A percentile compares a stretch with the other conserved stretches of the same genome.
Conservation (phyloP, 2,329 filamentous ascomycete species). For the Microsporum canis region DNA sequence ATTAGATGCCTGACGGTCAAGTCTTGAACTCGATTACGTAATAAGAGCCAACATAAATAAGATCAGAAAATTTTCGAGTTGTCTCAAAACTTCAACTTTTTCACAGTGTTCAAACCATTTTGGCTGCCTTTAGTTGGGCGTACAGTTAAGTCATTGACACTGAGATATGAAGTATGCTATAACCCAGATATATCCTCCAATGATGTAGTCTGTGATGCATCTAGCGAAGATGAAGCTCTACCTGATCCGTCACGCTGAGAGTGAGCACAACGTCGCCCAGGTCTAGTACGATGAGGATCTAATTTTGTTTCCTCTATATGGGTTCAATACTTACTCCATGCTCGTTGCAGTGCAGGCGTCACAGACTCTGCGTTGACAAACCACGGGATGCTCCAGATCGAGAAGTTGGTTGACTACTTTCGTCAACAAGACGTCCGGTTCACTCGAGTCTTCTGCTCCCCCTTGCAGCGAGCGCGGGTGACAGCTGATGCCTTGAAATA, state of each 20-base stretch:
- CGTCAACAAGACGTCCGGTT: constrained; percentile 54
- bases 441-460: constrained; percentile 62
- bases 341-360: constrained; percentile 53
- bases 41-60: neutral
- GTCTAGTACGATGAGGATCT: constrained; percentile 16
- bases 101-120: neutral
- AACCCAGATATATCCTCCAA: neutral
- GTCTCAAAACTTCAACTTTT: neutral
- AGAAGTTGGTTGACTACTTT: constrained; percentile 56
- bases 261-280: constrained; percentile 71
- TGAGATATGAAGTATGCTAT: neutral
- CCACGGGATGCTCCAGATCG: constrained; percentile 70
- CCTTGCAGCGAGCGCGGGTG: constrained; percentile 59
- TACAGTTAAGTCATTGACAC: neutral
- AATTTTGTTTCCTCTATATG: neutral
- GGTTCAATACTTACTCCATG: constrained; percentile 4
- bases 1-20: neutral
- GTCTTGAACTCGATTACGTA: neutral
- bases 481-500: constrained; percentile 23
- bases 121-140: neutral
- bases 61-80: neutral
- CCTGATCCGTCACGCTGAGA: constrained; percentile 77
- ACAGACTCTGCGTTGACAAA: constrained; percentile 69
- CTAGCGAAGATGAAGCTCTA: constrained; percentile 50
- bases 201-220: neutral